Base-by-base conservation (phyloP, 176 grass and related monocot genomes). In the Triticum timopheevii region DNA sequence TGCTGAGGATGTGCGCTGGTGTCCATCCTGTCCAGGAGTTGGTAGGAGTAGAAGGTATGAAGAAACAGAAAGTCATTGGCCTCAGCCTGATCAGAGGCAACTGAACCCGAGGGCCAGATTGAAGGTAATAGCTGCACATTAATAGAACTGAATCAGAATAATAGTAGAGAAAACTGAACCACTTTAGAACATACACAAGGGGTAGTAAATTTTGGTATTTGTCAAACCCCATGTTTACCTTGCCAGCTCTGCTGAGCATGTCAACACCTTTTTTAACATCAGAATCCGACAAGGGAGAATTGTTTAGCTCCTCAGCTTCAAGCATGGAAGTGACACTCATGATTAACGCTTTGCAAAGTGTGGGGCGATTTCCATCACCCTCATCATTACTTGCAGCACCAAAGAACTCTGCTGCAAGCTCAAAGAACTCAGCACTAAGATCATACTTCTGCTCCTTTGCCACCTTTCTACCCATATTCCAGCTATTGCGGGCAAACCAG, bases 181-280 rank as follows among this genome's bases (percentile, higher is more conserved):
- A 35, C 27, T 58, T 64, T 4, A 45, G 47, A 69, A 78, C 38
- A 77, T 20, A 80, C 13, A 83, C 5, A 22, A 90, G 34, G 23
- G 35, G 49, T 65, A 70, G 61, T 65, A 70, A 74, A 19, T 89
- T 42, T 58, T 78, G 40, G 63, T 78, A 85, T 73, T 45, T 94
- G 25, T 47, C 69, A 87, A 76, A 74, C 65, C 56, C 33, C 19
- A 82, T 66, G 31, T 68, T 82, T 94, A 99, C 97, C 97, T 99
- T 99, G 77, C 90, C 88, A 72, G 97, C 94, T 90, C 80, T 93
- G 49, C 17, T 82, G 22, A 99, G 92, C 97, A 94, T 96, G 88
- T 94, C 94, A 84, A 90, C 77, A 11, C 91, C 90, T 82, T 88
- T 92, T 81, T 99, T 99, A 36, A 99, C 9, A 13, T 99, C 92